Conservation (phyloP, 2,329 filamentous ascomycete genomes). For the Aspergillus sp. region DNA sequence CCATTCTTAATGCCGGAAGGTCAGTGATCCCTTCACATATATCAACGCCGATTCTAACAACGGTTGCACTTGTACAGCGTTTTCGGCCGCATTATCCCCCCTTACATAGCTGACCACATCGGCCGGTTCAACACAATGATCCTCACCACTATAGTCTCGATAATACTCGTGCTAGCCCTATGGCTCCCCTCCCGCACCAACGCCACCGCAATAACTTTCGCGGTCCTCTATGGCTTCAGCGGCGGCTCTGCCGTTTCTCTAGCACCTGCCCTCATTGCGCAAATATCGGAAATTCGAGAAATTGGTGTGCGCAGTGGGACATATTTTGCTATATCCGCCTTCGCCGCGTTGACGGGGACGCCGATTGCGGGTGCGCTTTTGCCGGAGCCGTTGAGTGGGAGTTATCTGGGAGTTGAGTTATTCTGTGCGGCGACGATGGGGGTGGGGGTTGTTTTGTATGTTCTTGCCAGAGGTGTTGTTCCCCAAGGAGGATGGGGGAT, state of each 20-base stretch:
- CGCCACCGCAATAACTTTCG: slow-evolving; percentile 66
- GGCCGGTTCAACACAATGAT: slow-evolving; percentile 36
- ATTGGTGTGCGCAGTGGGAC: slow-evolving; percentile 71
- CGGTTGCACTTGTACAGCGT: slow-evolving; percentile 38
- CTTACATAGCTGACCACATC: slow-evolving; percentile 57
- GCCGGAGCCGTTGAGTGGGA: slow-evolving; percentile 30
- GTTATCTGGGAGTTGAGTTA: slow-evolving; percentile 31
- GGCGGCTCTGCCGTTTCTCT: slow-evolving; percentile 70
- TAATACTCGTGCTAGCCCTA: slow-evolving; percentile 48
- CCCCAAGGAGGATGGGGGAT: slow-evolving; percentile 28
- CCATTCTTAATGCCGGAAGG: slow-evolving; percentile 57
- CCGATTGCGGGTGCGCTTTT: slow-evolving; percentile 36
- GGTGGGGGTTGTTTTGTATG: slow-evolving; percentile 29
- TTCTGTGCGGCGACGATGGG: slow-evolving; percentile 36
- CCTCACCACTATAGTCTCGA: slow-evolving; percentile 9
- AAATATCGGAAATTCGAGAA: slow-evolving; percentile 71
- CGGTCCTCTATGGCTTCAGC: slow-evolving; percentile 70
- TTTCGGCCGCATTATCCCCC: slow-evolving; percentile 61
- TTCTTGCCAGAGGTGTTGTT: slow-evolving; percentile 28
- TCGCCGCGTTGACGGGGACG: slow-evolving; percentile 64
- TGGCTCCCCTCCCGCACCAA: slow-evolving; percentile 60
- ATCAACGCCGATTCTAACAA: neutral
- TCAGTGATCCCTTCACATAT: neutral
- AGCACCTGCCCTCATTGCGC: slow-evolving; percentile 65
- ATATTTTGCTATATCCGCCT: slow-evolving; percentile 63